These are phyloP conservation scores for Eucalyptus leucophloia DNA, from an alignment of 345 rosid genomes.

Conservation along the genomic window DNA sequence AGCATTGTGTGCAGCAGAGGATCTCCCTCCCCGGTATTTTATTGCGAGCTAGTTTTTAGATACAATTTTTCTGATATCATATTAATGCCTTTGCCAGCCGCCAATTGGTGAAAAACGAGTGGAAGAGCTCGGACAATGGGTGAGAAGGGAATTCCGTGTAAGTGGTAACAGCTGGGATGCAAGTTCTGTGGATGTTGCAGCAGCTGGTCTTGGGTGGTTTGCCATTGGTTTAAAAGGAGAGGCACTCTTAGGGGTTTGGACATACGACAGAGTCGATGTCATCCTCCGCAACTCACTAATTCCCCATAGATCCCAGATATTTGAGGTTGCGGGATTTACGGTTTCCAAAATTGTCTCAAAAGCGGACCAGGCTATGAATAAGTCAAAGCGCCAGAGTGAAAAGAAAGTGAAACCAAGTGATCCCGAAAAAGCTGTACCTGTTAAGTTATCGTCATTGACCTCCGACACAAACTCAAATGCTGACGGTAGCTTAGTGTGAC, in stretches of 20 bases:
- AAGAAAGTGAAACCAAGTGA: conserved; percentile 30
- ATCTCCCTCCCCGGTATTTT: background rate
- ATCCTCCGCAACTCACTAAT: conserved; percentile 57
- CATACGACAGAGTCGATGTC: conserved; percentile 68
- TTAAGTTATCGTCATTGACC: background rate
- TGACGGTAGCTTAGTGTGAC: background rate
- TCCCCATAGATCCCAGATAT: conserved; percentile 51
- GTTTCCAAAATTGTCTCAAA: conserved; percentile 79
- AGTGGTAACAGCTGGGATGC: conserved; percentile 69
- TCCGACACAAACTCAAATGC: background rate
- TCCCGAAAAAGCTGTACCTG: background rate
- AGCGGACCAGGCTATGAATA: conserved; percentile 60
- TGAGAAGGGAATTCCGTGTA: conserved; percentile 47
- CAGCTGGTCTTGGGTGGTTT: conserved; percentile 91
- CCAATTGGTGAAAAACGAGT: conserved; percentile 76
- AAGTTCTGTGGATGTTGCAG: conserved; percentile 71
- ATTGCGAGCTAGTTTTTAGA: background rate
- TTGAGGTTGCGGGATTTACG: conserved; percentile 79
- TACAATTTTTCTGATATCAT: background rate
- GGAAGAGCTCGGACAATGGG: conserved; percentile 76
- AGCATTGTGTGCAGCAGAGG: background rate
- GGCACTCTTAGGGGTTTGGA: conserved; percentile 74
- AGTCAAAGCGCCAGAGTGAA: conserved; percentile 19
- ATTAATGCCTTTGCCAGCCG: conserved; percentile 33
- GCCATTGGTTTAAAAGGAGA: conserved; percentile 74